Evolutionary conservation across 2,329 filamentous ascomycete genomes (phyloP).

Genomic region (Fusarium chuoi): DNA sequence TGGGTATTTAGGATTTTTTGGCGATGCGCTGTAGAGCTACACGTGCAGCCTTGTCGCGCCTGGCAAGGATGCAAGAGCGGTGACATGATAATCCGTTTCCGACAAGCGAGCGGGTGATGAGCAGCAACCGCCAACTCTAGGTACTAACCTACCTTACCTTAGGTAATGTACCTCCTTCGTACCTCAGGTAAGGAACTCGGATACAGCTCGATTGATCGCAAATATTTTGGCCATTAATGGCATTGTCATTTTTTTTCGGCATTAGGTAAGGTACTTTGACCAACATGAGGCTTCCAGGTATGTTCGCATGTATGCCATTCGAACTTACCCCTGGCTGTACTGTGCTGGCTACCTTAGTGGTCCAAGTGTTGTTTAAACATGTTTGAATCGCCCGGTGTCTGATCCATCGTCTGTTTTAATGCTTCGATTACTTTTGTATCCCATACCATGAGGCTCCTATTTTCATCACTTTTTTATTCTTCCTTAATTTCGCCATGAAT

Average conservation of each 20-base stretch:
- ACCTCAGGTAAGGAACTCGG: background rate
- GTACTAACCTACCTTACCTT: no score
- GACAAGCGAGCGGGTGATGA: background rate
- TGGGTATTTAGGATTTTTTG: constrained; percentile 41
- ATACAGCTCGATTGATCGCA: background rate
- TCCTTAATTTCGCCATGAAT: background rate
- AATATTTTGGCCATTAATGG: background rate
- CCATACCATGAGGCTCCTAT: background rate
- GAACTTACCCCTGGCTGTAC: background rate
- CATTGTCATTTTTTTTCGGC: background rate
- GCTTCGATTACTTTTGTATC: constrained; percentile 2
- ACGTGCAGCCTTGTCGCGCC: constrained; percentile 46
- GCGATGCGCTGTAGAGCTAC: constrained; percentile 39
- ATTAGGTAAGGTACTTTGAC: background rate
- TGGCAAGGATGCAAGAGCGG: constrained; percentile 29
- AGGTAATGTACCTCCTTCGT: background rate
- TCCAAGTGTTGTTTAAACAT: constrained; percentile 23
- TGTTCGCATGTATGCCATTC: background rate
- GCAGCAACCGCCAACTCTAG: background rate
- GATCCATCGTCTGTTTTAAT: constrained; percentile 29
- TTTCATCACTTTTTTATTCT: background rate
- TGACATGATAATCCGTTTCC: constrained; percentile 27
- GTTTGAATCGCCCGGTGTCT: constrained; percentile 32
- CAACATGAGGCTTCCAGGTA: background rate
- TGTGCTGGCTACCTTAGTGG: constrained; percentile 11